Evolutionary conservation across 2,329 filamentous ascomycete species (phyloP).

Genomic region (Trichoderma polysporum): DNA sequence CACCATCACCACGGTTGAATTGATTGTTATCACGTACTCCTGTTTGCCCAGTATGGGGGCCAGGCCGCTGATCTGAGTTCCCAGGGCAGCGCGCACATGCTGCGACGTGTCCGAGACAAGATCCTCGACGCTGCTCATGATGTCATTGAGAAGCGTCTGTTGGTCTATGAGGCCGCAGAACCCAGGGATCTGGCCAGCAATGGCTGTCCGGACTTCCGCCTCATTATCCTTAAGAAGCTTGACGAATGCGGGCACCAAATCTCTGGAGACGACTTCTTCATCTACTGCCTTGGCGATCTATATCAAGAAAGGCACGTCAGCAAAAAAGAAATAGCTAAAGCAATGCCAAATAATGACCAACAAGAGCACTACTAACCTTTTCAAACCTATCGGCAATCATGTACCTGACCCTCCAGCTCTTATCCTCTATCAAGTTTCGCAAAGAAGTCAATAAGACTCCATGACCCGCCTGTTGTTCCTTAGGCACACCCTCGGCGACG

Average conservation of each 20-base stretch:
- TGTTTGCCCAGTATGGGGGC: slow-evolving; percentile 97
- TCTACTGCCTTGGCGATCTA: slow-evolving; percentile 98
- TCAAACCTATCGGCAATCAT: slow-evolving; percentile 99
- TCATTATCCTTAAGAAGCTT: slow-evolving; percentile 98
- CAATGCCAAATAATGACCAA: neutral
- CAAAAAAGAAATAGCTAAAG: neutral
- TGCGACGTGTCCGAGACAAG: slow-evolving; percentile 94
- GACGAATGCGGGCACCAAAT: slow-evolving; percentile 94
- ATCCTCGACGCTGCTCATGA: slow-evolving; percentile 95
- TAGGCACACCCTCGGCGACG: slow-evolving; percentile 94
- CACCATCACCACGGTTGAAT: neutral
- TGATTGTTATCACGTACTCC: slow-evolving; percentile 62
- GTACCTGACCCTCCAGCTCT: slow-evolving; percentile 98
- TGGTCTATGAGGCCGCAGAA: slow-evolving; percentile 91
- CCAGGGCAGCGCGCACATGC: slow-evolving; percentile 91
- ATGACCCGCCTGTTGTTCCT: slow-evolving; percentile 96
- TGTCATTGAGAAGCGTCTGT: slow-evolving; percentile 85
- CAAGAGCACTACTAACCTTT: slow-evolving; percentile 60
- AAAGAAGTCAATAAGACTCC: slow-evolving; percentile 88
- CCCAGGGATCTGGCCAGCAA: slow-evolving; percentile 95
- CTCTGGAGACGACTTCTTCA: slow-evolving; percentile 90
- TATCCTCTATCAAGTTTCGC: slow-evolving; percentile 94
- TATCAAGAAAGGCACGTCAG: neutral
- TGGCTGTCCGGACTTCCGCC: slow-evolving; percentile 93
- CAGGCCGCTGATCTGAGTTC: slow-evolving; percentile 94